phyloP scores from a whole-genome alignment of 2,329 filamentous ascomycete genomes.

The Aspergillus fischeri region DNA sequence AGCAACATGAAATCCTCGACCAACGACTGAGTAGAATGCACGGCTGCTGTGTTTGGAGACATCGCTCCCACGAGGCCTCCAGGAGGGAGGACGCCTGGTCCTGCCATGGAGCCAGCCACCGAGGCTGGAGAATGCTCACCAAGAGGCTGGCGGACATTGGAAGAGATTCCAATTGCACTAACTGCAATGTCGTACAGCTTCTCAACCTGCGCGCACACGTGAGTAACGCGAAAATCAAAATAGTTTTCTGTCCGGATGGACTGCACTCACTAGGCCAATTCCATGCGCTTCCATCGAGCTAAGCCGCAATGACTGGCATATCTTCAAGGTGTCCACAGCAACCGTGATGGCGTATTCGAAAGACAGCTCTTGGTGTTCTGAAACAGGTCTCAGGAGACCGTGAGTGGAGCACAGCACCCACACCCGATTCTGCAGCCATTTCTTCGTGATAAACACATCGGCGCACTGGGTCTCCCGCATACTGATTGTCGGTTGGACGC shows the following conservation, averaged over 20 bases:
- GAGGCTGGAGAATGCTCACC: slow-evolving; percentile 7
- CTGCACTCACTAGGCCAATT: slow-evolving; percentile 33
- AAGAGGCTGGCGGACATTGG: slow-evolving; percentile 22
- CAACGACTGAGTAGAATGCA: slow-evolving; percentile 16
- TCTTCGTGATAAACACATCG: slow-evolving; percentile 41
- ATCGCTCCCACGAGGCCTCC: background rate
- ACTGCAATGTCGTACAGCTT: slow-evolving; percentile 39
- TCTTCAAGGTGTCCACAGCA: slow-evolving; percentile 31
- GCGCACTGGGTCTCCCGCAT: slow-evolving; percentile 39
- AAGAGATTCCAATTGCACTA: slow-evolving; percentile 28
- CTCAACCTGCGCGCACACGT: slow-evolving; percentile 25
- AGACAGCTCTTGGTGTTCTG: slow-evolving; percentile 35
- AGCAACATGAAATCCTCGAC: slow-evolving; percentile 30
- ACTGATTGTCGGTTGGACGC: slow-evolving; percentile 22
- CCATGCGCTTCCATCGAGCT: slow-evolving; percentile 43
- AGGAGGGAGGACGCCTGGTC: background rate
- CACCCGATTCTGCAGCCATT: slow-evolving; percentile 42
- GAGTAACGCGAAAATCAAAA: background rate
- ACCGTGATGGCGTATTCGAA: slow-evolving; percentile 35
- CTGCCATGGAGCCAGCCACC: background rate
- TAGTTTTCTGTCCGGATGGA: background rate
- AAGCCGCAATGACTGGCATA: slow-evolving; percentile 30
- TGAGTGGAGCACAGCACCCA: slow-evolving; percentile 42
- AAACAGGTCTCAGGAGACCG: slow-evolving; percentile 30
- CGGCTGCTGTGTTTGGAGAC: slow-evolving; percentile 14